Conservation (phyloP, 192 early-diverging fungal genomes). For the Coemansia sp. region DNA sequence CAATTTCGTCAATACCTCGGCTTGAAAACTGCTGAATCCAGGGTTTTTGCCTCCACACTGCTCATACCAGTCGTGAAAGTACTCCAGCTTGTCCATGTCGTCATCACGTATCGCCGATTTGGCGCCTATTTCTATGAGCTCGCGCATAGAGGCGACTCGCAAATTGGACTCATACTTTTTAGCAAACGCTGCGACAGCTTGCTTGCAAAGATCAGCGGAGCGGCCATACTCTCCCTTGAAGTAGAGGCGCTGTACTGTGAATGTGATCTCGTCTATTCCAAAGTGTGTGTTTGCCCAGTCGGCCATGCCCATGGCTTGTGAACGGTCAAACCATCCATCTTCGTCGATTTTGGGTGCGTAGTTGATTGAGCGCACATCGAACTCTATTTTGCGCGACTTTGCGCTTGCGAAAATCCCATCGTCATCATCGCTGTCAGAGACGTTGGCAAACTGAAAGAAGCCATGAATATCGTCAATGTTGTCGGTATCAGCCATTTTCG, state of each 20-base stretch:
- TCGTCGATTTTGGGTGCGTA: slow-evolving; percentile 37
- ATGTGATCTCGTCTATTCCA: slow-evolving; percentile 37
- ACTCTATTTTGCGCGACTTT: slow-evolving; percentile 19
- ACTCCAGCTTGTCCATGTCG: slow-evolving; percentile 6
- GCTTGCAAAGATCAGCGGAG: slow-evolving; percentile 17
- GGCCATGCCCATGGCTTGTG: not conserved
- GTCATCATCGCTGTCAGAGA: slow-evolving; percentile 35
- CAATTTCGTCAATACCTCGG: slow-evolving; percentile 18
- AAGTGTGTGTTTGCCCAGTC: slow-evolving; percentile 24
- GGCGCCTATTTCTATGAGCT: slow-evolving; percentile 41
- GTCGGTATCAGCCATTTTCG: slow-evolving; percentile 12
- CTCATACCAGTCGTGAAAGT: slow-evolving; percentile 34
- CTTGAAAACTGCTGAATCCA: slow-evolving; percentile 35
- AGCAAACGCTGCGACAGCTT: slow-evolving; percentile 12
- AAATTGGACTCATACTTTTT: not conserved
- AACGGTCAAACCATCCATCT: slow-evolving; percentile 43
- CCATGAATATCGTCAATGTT: slow-evolving; percentile 39
- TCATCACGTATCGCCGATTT: slow-evolving; percentile 20
- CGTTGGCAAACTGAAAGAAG: slow-evolving; percentile 51
- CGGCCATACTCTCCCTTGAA: slow-evolving; percentile 15
- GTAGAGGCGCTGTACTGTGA: slow-evolving; percentile 37
- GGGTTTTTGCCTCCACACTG: slow-evolving; percentile 43
- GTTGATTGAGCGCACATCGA: slow-evolving; percentile 32
- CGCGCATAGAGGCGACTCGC: slow-evolving; percentile 26
- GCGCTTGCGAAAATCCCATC: slow-evolving; percentile 32